phyloP scores from a whole-genome alignment of 2,329 filamentous ascomycete genomes.

The Cladophialophora immunda region DNA sequence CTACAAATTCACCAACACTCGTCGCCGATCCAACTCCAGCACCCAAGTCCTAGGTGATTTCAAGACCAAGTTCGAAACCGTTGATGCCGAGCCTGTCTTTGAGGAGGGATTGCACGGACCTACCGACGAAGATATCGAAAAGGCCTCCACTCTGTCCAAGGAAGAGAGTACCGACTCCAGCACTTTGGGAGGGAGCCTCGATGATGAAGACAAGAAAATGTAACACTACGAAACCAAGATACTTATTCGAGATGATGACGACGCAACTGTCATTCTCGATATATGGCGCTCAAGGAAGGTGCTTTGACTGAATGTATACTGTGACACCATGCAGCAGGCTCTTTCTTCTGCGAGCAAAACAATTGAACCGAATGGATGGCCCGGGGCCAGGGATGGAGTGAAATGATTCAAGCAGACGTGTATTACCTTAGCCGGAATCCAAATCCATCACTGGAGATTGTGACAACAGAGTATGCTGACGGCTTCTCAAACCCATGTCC shows the following conservation, averaged over 20 bases:
- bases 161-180: conserved; percentile 63
- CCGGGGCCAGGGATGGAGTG: conserved; percentile 11
- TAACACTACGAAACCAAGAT: conserved; percentile 42
- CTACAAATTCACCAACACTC: conserved; percentile 84
- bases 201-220: conserved; percentile 61
- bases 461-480: conserved; percentile 17
- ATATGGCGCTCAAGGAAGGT: conserved; percentile 36
- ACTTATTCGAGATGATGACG: conserved; percentile 24
- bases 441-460: conserved; percentile 12
- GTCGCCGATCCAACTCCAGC: conserved; percentile 92
- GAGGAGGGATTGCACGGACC: conserved; percentile 84
- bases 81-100: conserved; percentile 89
- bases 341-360: conserved; percentile 16
- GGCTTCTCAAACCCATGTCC: not conserved
- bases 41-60: conserved; percentile 77
- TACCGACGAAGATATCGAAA: conserved; percentile 62
- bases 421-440: conserved; percentile 31
- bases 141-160: conserved; percentile 54
- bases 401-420: conserved; percentile 28
- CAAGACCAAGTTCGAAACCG: conserved; percentile 95
- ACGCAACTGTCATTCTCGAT: conserved; percentile 25
- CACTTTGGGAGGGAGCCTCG: conserved; percentile 64
- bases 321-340: conserved; percentile 28
- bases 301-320: conserved; percentile 34
- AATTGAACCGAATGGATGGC: conserved; percentile 12